Base-by-base conservation (phyloP, 2,329 filamentous ascomycete genomes). In the Myotisia sp. region DNA sequence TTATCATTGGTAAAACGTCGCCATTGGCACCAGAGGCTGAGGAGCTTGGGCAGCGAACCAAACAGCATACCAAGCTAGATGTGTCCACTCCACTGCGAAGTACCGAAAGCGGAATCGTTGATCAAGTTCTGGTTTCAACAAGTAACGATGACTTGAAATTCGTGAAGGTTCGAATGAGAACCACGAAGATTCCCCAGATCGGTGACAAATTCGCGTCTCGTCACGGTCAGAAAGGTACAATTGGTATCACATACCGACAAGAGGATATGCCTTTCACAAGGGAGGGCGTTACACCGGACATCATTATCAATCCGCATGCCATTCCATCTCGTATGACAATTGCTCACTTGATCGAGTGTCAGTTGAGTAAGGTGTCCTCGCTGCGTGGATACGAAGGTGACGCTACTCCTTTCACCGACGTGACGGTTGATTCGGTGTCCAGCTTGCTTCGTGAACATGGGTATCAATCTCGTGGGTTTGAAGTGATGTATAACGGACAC, bases 261-360 rank as follows among this genome's bases (percentile, higher is more conserved):
- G 90, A 98, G 59, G 92, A 98, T 53, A 98, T 98, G 92, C 92
- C 92, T 0, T 98, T 98, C 59, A 90, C 84, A 3, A 68, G 76
- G 23, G 84, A 95, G 55, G 90, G 92, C 49, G 72, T 98, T 34
- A 80, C 79, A 0, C 90, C 92, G 0, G 92, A 98, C 59, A 70
- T 98, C 43, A 94, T 98, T 59, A 95, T 98, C 68, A 98, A 98
- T 60, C 90, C 90, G 1, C 90, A 98, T 70, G 92, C 90, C 54
- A 98, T 98, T 71, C 90, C 90, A 0, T 98, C 90, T 36, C 90
- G 90, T 74, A 98, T 98, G 90, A 98, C 92, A 2, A 98, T 98
- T 76, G 90, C 90, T 49, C 90, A 98, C 70, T 86, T 98, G 73
- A 92, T 98, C 56, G 90, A 98, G 67, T 98, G 90, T 70, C 71